These are phyloP conservation scores for Candida michaelii DNA, from an alignment of 805 yeast species.

Conservation along the genomic window DNA sequence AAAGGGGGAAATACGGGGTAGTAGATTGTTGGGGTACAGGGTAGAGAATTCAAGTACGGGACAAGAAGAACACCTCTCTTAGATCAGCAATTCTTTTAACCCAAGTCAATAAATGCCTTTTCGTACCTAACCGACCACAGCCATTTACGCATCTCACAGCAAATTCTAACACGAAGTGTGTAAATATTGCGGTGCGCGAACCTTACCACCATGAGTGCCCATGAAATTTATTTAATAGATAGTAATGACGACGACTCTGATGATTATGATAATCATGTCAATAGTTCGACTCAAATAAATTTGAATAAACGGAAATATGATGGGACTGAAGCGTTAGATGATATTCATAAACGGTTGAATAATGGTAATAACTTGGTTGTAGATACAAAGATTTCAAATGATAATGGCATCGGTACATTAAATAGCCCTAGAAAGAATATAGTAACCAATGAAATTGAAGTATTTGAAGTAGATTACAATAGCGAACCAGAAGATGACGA, in stretches of 20 bases:
- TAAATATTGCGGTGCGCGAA: background rate
- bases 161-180: background rate
- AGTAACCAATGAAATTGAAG: background rate
- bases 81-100: no score
- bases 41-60: no score
- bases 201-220: background rate
- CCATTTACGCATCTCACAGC: no score
- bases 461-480: background rate
- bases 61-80: no score
- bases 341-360: background rate
- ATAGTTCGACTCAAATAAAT: background rate
- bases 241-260: slow-evolving; percentile 6
- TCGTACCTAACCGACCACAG: no score
- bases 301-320: slow-evolving; percentile 1
- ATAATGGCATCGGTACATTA: no score
- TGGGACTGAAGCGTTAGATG: background rate
- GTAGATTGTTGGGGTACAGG: no score
- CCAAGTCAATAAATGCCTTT: no score
- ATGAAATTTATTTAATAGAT: slow-evolving; percentile 1
- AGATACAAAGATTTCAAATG: no score
- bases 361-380: background rate
- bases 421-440: no score
- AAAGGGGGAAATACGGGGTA: no score
- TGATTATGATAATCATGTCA: slow-evolving; percentile 1
- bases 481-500: background rate